Evolutionary conservation across 1,284 basidiomycete species (phyloP).

Genomic region (Cutaneotrichosporon dermatis): DNA sequence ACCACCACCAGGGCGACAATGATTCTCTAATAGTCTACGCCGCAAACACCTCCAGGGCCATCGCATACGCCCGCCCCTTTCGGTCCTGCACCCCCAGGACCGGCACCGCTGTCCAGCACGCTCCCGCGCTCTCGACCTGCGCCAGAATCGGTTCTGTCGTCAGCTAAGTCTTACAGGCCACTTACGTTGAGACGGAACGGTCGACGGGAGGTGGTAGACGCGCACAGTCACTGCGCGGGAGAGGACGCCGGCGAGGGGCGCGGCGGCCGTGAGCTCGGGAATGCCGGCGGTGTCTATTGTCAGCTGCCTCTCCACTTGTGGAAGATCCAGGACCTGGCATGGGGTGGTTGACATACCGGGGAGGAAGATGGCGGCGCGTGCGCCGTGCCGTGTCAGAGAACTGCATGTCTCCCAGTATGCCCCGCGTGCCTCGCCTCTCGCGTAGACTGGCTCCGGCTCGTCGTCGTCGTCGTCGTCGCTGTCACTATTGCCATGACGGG

Average conservation of each 20-base stretch:
- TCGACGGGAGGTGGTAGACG: slow-evolving; percentile 22
- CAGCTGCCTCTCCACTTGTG: not conserved
- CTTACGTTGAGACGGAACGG: not conserved
- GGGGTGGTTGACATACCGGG: slow-evolving; percentile 10
- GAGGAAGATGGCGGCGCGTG: slow-evolving; percentile 25
- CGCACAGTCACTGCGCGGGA: slow-evolving; percentile 21
- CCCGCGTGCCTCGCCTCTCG: not conserved
- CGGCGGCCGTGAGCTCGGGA: not conserved
- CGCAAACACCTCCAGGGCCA: slow-evolving; percentile 15
- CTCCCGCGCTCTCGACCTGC: not conserved
- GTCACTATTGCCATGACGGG: not conserved
- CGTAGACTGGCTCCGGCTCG: slow-evolving; percentile 4
- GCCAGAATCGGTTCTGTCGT: slow-evolving; percentile 4
- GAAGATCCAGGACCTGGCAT: too few species aligned
- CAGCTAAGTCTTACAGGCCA: not conserved
- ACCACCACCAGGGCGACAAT: too few species aligned
- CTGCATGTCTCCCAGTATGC: slow-evolving; percentile 26
- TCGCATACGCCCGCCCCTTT: not conserved
- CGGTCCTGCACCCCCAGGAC: slow-evolving; percentile 8
- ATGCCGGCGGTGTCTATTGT: not conserved
- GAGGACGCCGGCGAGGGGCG: slow-evolving; percentile 5
- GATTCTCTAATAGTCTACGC: not conserved
- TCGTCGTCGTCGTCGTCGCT: slow-evolving; percentile 24
- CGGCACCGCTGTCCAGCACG: slow-evolving; percentile 8
- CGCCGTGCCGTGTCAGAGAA: slow-evolving; percentile 17